Evolutionary conservation across 2,329 filamentous ascomycete genomes (phyloP), one percentile per base, ranked within the genome.

Genomic region (Hypoxylon sp.): DNA sequence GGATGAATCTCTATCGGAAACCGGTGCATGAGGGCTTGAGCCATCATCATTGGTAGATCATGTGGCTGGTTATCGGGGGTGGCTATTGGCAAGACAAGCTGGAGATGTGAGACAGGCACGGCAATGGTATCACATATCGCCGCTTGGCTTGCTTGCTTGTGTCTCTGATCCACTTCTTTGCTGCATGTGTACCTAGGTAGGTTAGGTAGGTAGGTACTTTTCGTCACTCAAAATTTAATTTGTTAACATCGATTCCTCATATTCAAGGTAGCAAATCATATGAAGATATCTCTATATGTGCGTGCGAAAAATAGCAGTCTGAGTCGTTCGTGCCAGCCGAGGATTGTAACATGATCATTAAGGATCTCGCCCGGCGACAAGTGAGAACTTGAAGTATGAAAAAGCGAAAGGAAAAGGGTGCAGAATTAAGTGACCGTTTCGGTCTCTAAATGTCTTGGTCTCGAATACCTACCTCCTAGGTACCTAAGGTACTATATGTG

Each of bases 31-130:
- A 37, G 26, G 39, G 19, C 28, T 20, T 19, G 19, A 51, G 32
- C 41, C 30, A 49, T 51, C 43, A 20, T 17, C 32, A 43, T 43
- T 32, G 34, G n/a, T 43, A 52, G 17, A 59, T 66, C 44, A n/a
- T 58, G 53, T 66, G 52, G 53, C 56, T 39, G 46, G 13, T 11
- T 32, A n/a, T 39, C 37, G 49, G 49, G 22, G 20, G 26, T 32
- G 39, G 58, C 60, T 56, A 59, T 62, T 62, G 55, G 59, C 44
- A 56, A 62, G 48, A 63, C 65, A 60, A 19, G 10, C 30, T 46
- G 37, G 37, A 51, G 41, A 59, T 13, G 56, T 60, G 55, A 67
- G 62, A 67, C 65, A 68, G 22, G 22, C 44, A 7, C 15, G 41
- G 17, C 17, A 46, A 26, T 30, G 10, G 41, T 22, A 19, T 51